Evolutionary conservation across 345 rosid species (phyloP).

Genomic region (Melaleuca alternifolia): DNA sequence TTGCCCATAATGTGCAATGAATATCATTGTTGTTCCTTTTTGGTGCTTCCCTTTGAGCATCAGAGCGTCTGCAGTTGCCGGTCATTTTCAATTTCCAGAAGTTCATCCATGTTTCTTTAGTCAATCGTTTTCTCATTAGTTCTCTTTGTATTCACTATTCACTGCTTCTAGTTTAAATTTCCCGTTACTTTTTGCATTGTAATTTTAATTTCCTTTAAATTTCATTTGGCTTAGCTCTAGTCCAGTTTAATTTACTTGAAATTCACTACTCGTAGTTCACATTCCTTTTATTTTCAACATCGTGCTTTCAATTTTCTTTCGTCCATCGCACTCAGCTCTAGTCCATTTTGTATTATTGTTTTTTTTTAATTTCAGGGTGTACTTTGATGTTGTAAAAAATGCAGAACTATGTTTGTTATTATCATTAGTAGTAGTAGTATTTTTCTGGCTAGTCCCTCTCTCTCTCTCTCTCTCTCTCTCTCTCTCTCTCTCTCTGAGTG

Average conservation of each 20-base stretch:
- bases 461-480: background rate
- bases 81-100: background rate
- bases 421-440: no score
- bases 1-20: background rate
- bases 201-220: no score
- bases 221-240: background rate
- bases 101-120: background rate
- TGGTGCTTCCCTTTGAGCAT: no score
- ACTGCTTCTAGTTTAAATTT: no score
- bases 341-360: background rate
- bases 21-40: background rate
- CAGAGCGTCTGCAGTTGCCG: no score
- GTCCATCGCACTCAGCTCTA: background rate
- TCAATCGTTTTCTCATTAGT: background rate
- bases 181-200: no score
- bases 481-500: background rate
- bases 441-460: background rate
- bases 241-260: background rate
- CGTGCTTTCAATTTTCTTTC: background rate
- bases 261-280: background rate
- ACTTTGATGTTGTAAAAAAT: background rate
- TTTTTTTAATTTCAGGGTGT: background rate
- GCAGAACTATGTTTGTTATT: background rate
- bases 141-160: background rate
- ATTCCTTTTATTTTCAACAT: background rate